Evolutionary conservation across 495 filamentous ascomycete genomes (phyloP).

Genomic region (Trichoderma virens): DNA sequence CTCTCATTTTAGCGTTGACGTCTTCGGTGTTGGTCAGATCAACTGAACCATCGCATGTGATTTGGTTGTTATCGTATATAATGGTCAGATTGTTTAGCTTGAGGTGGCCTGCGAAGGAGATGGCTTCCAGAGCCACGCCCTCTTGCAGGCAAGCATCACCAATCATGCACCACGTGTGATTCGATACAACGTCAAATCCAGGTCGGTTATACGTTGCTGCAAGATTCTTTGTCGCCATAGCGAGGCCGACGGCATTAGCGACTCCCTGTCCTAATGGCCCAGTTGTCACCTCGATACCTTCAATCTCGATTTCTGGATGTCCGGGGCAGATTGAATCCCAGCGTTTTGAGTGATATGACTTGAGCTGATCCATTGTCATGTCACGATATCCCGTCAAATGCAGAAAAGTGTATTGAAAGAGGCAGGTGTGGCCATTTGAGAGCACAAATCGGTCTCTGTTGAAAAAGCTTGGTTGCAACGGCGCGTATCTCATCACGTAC

Average conservation of each 20-base stretch:
- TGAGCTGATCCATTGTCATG: conserved; percentile 79
- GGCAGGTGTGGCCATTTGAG: conserved; percentile 98
- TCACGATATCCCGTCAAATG: conserved; percentile 84
- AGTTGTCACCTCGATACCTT: conserved; percentile 94
- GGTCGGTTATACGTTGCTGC: conserved; percentile 94
- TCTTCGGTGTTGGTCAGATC: conserved; percentile 95
- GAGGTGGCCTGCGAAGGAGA: conserved; percentile 86
- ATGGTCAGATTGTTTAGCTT: conserved; percentile 94
- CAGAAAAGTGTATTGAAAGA: conserved; percentile 97
- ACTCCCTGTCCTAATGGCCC: conserved; percentile 95
- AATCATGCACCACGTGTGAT: conserved; percentile 93
- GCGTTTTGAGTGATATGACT: conserved; percentile 85
- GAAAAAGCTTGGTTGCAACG: conserved; percentile 90
- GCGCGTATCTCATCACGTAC: conserved; percentile 98
- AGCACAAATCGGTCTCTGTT: conserved; percentile 98
- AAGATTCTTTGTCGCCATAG: conserved; percentile 86
- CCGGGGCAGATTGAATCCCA: conserved; percentile 92
- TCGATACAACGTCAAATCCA: conserved; percentile 82
- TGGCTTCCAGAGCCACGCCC: conserved; percentile 90
- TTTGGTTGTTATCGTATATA: conserved; percentile 98
- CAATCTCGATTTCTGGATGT: conserved; percentile 94
- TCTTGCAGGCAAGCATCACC: conserved; percentile 99
- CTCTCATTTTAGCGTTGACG: conserved; percentile 86
- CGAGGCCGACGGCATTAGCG: conserved; percentile 89
- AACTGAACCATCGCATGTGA: conserved; percentile 85